Evolutionary conservation across 345 rosid species (phyloP).

Genomic region (Eucalyptus erythrocorys): DNA sequence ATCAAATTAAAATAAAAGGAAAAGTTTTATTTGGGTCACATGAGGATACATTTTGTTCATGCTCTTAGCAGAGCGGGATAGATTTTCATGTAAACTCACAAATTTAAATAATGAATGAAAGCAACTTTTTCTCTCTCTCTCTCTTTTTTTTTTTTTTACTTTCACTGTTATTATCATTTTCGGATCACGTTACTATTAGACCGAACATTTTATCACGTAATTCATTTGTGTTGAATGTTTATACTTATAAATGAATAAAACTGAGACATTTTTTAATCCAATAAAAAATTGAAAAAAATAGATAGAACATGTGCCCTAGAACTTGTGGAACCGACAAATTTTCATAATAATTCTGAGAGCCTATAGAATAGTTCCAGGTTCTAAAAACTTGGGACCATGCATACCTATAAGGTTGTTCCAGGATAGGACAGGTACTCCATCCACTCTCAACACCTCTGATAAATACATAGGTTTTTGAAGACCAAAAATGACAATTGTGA

Average conservation of each 20-base stretch:
- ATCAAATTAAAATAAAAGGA: not conserved
- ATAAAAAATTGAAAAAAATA: not conserved
- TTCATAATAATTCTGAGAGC: not conserved
- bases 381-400: not conserved
- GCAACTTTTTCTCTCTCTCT: not conserved
- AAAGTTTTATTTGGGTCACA: not conserved
- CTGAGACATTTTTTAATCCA: not conserved
- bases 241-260: too few relatives aligned
- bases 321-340: not conserved
- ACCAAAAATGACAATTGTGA: not conserved
- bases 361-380: not conserved
- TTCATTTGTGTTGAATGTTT: not conserved
- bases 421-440: not conserved
- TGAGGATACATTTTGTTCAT: not conserved
- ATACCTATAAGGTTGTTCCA: not conserved
- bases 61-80: not conserved
- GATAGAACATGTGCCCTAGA: not conserved
- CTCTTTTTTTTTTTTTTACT: fast-evolving
- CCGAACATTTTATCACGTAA: not conserved
- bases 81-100: not conserved
- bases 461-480: not conserved
- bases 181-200: not conserved
- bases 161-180: not conserved
- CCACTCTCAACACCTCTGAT: not conserved
- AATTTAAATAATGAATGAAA: not conserved